These are phyloP conservation scores for Talaromyces atroroseus DNA, from an alignment of 2,329 filamentous ascomycete genomes.

Conservation along the genomic window DNA sequence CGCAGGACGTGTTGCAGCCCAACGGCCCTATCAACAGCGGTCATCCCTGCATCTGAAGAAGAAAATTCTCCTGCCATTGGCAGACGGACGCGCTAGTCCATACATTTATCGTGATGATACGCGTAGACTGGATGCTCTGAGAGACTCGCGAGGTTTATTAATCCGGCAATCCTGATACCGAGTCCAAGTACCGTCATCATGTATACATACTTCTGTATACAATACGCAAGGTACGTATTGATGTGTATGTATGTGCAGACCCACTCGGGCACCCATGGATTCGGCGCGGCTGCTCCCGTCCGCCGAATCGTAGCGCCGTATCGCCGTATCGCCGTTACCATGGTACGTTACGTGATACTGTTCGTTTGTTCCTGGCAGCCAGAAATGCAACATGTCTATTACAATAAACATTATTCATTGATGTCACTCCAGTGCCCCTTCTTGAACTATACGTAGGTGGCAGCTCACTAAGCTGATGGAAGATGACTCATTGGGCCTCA, in stretches of 20 bases:
- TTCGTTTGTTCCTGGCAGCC: slow-evolving; percentile 7
- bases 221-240: neutral
- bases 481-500: slow-evolving; percentile 14
- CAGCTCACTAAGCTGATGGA: too few relatives aligned
- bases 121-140: too few relatives aligned
- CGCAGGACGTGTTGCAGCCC: slow-evolving; percentile 13
- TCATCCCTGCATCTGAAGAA: slow-evolving; percentile 11
- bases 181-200: too few relatives aligned
- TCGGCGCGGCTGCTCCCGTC: slow-evolving; percentile 7
- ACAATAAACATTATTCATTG: neutral
- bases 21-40: slow-evolving; percentile 12
- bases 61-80: neutral
- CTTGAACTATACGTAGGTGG: neutral
- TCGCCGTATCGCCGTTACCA: neutral
- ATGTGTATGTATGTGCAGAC: neutral
- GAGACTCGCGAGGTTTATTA: too few relatives aligned
- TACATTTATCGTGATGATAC: neutral
- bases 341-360: neutral
- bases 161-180: neutral
- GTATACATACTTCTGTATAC: neutral
- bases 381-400: slow-evolving; percentile 3
- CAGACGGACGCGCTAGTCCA: neutral
- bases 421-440: neutral
- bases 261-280: slow-evolving; percentile 12
- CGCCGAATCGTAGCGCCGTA: neutral